phyloP scores from a whole-genome alignment of 306 rosid genomes.

The Vigna mungo region DNA sequence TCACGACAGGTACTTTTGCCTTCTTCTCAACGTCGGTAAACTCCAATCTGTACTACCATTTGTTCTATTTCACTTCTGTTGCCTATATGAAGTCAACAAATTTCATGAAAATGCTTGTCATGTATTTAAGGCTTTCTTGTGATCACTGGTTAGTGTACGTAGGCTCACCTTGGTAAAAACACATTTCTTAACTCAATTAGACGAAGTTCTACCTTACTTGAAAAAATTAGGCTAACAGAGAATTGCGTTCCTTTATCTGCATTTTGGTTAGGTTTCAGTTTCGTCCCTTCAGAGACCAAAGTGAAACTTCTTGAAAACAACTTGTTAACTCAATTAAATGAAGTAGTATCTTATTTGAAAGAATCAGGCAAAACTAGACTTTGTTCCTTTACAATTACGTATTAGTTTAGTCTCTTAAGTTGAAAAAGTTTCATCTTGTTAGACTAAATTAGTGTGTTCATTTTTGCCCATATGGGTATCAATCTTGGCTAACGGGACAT shows the following conservation, averaged over 20 bases:
- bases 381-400: no score
- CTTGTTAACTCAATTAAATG: no score
- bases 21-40: conserved; percentile 11
- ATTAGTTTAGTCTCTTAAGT: no score
- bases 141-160: background rate
- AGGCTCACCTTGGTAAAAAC: background rate
- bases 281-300: no score
- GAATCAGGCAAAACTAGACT: no score
- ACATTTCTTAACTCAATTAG: background rate
- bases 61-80: background rate
- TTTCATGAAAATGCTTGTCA: background rate
- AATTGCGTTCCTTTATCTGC: no score
- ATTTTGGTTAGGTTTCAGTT: no score
- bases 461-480: background rate
- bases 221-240: background rate
- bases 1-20: conserved; percentile 73
- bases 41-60: background rate
- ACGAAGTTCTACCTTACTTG: background rate
- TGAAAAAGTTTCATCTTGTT: no score
- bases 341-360: no score
- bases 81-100: background rate
- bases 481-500: background rate
- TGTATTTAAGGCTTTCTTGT: background rate
- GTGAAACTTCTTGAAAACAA: no score
- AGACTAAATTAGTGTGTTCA: no score